Conservation (phyloP, 1,284 basidiomycete genomes). For the Boletellus deceptivus region DNA sequence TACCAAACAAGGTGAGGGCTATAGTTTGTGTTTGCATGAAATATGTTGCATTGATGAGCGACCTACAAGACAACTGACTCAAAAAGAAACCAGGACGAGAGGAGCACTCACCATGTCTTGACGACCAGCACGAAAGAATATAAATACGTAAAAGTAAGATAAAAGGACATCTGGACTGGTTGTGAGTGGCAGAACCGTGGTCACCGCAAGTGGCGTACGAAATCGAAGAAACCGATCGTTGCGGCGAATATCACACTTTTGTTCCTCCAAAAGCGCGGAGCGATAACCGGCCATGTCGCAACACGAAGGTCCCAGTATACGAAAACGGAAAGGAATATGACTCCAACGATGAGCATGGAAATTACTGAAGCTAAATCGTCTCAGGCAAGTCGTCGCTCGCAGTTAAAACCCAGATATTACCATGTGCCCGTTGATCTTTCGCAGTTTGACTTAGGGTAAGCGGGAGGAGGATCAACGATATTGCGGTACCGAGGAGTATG, state of each 20-base stretch:
- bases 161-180: conserved; percentile 57
- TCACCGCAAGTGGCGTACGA: conserved; percentile 39
- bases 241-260: conserved; percentile 58
- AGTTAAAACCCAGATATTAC: conserved; percentile 27
- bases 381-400: conserved; percentile 1
- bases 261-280: conserved; percentile 57
- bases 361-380: conserved; percentile 49
- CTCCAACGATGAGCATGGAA: conserved; percentile 53
- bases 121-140: conserved; percentile 62
- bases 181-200: not conserved
- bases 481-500: conserved; percentile 58
- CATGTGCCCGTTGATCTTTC: conserved; percentile 43
- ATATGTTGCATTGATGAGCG: conserved; percentile 50
- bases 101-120: conserved; percentile 48
- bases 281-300: conserved; percentile 52
- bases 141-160: conserved; percentile 58
- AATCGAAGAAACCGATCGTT: conserved; percentile 70
- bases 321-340: conserved; percentile 44
- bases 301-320: conserved; percentile 49
- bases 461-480: conserved; percentile 66
- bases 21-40: conserved; percentile 58
- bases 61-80: conserved; percentile 34
- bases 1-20: conserved; percentile 64
- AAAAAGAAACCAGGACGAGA: not conserved
- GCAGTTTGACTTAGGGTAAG: conserved; percentile 54